Base-by-base conservation (phyloP, 2,329 filamentous ascomycete genomes). In the Scytalidium lignicola region DNA sequence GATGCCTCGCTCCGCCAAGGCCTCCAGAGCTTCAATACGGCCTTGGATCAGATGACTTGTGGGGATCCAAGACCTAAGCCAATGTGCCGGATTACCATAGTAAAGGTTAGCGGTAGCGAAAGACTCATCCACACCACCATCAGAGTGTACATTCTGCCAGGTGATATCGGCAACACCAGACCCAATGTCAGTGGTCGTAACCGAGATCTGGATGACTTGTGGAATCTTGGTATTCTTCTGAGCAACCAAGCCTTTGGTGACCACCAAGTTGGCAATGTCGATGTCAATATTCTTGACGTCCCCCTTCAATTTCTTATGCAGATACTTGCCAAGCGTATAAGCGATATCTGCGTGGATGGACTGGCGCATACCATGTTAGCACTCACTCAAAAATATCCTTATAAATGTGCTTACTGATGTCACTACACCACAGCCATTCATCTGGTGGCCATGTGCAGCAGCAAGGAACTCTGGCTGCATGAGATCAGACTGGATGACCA, bases 321-420 rank as follows among this genome's bases (percentile, higher is more conserved):
- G 67, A 57, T 83, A 80, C 53, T 78, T 73, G 41, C 73, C 74
- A 18, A 82, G 64, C 15, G 78, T 81, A 64, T 80, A 70, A 5
- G 77, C 78, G 66, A 83, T 80, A 55, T 83, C 79, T 6, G 75
- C 78, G 10, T 26, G 23, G 23, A 26, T 26, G 5, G 23, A 26
- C 23, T 26, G 23, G 10, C 59, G 17, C 5, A 52, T 23, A 45
- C 22, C 17, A 44, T 18, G 19, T 32, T 13, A 51, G 13, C 29
- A n/a, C n/a, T 9, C 29, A 26, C 39, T 13, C 37, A 45, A 43
- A 12, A 39, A 42, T 44, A 26, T 3, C 10, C 23, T 18, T 8
- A 3, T 18, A 13, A 43, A 61, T 8, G 57, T 37, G 18, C 70
- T 64, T 65, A 75, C 71, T 46, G 70, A 70, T 12, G 73, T 70